A percentile compares a stretch with the other conserved stretches of the same genome.
phyloP scores from a whole-genome alignment of 2,329 filamentous ascomycete species.

The Pseudogymnoascus sp. region DNA sequence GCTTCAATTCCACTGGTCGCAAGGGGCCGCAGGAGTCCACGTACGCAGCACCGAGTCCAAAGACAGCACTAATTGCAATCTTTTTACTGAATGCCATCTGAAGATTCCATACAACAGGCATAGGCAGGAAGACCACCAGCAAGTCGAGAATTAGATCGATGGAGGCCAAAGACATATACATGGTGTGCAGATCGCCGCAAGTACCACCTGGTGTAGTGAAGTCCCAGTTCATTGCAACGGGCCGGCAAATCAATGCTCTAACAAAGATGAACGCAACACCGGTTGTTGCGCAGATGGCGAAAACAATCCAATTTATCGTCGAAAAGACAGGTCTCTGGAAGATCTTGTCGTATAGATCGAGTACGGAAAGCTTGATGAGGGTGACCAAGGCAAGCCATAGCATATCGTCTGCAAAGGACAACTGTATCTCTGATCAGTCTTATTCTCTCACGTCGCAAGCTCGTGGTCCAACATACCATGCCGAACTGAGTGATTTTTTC shows the following conservation, averaged over 20 bases:
- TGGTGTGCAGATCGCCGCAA: slow-evolving; percentile 12
- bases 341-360: slow-evolving; percentile 18
- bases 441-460: slow-evolving; percentile 14
- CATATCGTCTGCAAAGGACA: slow-evolving; percentile 11
- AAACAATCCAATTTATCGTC: slow-evolving; percentile 2
- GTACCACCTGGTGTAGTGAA: slow-evolving; percentile 1
- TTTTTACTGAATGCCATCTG: slow-evolving; percentile 16
- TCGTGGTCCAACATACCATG: background rate
- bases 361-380: slow-evolving; percentile 18
- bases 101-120: slow-evolving; percentile 18
- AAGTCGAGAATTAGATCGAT: slow-evolving; percentile 12
- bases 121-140: slow-evolving; percentile 15
- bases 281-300: slow-evolving; percentile 11
- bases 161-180: slow-evolving; percentile 10
- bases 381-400: background rate
- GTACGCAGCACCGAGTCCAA: slow-evolving; percentile 17
- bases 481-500: background rate
- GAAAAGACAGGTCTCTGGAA: slow-evolving; percentile 13
- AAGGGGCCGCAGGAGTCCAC: too few relatives aligned
- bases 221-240: too few relatives aligned
- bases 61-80: slow-evolving; percentile 17
- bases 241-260: slow-evolving; percentile 13
- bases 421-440: slow-evolving; percentile 9
- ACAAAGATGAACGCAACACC: slow-evolving; percentile 15
- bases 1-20: too few relatives aligned